These are phyloP conservation scores for Agrocybe praecox DNA, from an alignment of 768 basidiomycete genomes.

Conservation along the genomic window DNA sequence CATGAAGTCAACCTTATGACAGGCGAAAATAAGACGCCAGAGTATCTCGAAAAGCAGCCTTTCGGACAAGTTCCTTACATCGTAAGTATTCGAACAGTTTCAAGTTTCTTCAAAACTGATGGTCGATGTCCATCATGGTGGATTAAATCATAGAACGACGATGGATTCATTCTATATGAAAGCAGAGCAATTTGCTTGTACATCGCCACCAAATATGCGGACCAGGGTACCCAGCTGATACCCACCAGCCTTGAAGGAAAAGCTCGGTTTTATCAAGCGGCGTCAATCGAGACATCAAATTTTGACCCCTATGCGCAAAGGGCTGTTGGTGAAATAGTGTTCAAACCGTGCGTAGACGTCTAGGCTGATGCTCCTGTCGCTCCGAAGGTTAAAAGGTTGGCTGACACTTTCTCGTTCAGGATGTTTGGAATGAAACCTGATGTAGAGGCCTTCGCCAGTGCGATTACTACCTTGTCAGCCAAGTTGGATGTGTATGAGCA, in stretches of 20 bases:
- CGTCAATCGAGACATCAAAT: conserved; percentile 51
- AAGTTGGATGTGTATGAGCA: conserved; percentile 56
- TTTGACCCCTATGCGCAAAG: conserved; percentile 45
- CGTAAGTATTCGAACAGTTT: too few species aligned
- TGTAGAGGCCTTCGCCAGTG: conserved; percentile 27
- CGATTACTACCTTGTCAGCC: conserved; percentile 28
- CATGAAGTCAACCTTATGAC: conserved; percentile 42
- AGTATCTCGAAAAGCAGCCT: conserved; percentile 53
- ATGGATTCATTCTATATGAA: conserved; percentile 62
- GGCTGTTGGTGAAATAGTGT: conserved; percentile 51
- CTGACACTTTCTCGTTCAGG: conserved; percentile 1
- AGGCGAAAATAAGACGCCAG: conserved; percentile 47
- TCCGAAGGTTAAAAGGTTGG: too few species aligned
- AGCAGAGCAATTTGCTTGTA: conserved; percentile 62
- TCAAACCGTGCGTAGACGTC: conserved; percentile 45
- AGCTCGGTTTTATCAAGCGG: conserved; percentile 49
- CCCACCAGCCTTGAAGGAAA: conserved; percentile 43
- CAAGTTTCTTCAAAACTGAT: too few species aligned
- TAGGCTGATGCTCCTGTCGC: too few species aligned
- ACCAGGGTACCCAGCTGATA: conserved; percentile 51
- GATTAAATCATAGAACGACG: conserved; percentile 40
- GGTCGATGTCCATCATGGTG: too few species aligned
- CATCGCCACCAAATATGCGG: conserved; percentile 51
- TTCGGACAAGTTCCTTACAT: conserved; percentile 67
- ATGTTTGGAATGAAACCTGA: conserved; percentile 18